A percentile compares a stretch with the other conserved stretches of the same genome.
Conservation (phyloP, 176 grass and related monocot genomes). For the Oryza punctata region DNA sequence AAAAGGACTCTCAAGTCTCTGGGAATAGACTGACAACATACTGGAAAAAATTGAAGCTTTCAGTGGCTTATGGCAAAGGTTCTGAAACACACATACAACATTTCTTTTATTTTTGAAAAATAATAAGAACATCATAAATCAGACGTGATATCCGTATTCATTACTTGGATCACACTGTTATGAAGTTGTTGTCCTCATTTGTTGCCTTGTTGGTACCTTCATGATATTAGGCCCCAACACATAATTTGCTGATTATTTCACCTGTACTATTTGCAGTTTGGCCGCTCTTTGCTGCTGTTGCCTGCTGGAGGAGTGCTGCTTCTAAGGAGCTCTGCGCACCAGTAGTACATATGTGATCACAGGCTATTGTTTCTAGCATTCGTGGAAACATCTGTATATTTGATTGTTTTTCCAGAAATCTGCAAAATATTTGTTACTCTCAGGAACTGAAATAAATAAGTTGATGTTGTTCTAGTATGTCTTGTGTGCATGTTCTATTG, state of each 20-base stretch:
- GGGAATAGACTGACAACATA: neutral
- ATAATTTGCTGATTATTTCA: neutral
- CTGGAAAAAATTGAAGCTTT: neutral
- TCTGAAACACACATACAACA: neutral
- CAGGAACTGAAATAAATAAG: too few relatives aligned
- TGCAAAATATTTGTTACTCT: neutral
- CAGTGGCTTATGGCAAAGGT: neutral
- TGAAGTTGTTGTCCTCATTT: neutral
- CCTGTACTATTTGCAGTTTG: constrained; percentile 4
- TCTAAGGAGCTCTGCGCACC: neutral
- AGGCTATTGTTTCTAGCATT: neutral
- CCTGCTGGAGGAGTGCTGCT: constrained; percentile 49
- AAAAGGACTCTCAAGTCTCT: neutral
- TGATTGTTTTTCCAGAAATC: neutral
- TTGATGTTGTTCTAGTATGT: neutral
- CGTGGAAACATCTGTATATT: neutral
- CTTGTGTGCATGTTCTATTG: neutral
- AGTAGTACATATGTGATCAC: neutral
- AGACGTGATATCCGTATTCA: neutral
- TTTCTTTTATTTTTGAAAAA: neutral
- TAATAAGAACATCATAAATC: neutral
- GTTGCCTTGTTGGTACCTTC: neutral
- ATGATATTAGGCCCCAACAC: neutral
- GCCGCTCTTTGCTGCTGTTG: constrained; percentile 46
- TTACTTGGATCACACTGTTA: neutral